A percentile compares a stretch with the other conserved stretches of the same genome.
phyloP scores from a whole-genome alignment of 2,329 filamentous ascomycete genomes.

The Zymoseptoria passerinii region DNA sequence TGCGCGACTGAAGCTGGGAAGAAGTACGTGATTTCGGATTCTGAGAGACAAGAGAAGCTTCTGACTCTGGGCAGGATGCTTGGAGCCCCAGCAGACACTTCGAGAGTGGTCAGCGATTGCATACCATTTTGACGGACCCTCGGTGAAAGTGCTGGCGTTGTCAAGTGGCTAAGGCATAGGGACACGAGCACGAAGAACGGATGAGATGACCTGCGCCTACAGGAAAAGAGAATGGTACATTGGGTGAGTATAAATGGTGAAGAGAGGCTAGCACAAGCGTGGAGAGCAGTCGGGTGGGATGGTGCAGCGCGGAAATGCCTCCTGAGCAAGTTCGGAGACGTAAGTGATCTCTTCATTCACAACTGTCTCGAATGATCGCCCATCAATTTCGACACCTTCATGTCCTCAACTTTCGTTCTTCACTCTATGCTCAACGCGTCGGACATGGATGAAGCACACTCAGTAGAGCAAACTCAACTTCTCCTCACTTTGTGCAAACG shows the following conservation, averaged over 20 bases:
- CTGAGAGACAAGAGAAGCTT: not conserved
- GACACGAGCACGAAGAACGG: not conserved
- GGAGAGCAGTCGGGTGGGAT: not conserved
- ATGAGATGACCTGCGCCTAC: not conserved
- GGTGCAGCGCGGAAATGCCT: not conserved
- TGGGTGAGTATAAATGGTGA: not conserved
- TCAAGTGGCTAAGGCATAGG: not conserved
- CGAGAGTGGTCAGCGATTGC: constrained; percentile 23
- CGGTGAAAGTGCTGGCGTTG: not conserved
- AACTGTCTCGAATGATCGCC: not conserved
- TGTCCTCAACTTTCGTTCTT: not conserved
- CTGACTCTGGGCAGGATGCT: constrained; percentile 20
- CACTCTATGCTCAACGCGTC: not conserved
- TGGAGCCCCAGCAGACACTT: constrained; percentile 27
- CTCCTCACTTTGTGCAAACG: not conserved
- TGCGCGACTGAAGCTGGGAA: constrained; percentile 31
- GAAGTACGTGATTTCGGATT: constrained; percentile 14
- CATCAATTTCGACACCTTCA: not conserved
- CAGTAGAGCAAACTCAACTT: not conserved
- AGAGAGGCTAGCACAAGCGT: not conserved
- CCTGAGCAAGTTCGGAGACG: not conserved
- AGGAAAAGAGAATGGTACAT: too few species aligned
- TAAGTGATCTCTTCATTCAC: not conserved
- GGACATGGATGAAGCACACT: not conserved
- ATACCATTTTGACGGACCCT: constrained; percentile 27